Evolutionary conservation across 306 rosid genomes (phyloP).

Genomic region (apple (Malus domestica)): ASM211411v1 NC_041802.1:32047501-32048000

Average conservation of each 20-base stretch:
- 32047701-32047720: background rate
- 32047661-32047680: too few species aligned
- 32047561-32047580: too few species aligned
- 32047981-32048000: too few species aligned
- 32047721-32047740: background rate
- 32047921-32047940: background rate
- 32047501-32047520: too few species aligned
- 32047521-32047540: too few species aligned
- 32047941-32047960: background rate
- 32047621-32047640: too few species aligned
- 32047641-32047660: too few species aligned
- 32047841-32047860: slow-evolving; percentile 7
- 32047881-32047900: background rate
- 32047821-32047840: slow-evolving; percentile 1
- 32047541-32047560: too few species aligned
- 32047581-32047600: too few species aligned
- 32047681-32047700: background rate
- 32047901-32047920: background rate
- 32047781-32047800: background rate
- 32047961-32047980: background rate
- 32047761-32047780: background rate
- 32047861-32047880: background rate
- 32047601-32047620: too few species aligned
- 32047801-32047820: background rate
- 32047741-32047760: background rate